These are phyloP conservation scores for Phyllosticta ampelicida DNA, from an alignment of 2,329 filamentous ascomycete species.

Conservation along the genomic window DNA sequence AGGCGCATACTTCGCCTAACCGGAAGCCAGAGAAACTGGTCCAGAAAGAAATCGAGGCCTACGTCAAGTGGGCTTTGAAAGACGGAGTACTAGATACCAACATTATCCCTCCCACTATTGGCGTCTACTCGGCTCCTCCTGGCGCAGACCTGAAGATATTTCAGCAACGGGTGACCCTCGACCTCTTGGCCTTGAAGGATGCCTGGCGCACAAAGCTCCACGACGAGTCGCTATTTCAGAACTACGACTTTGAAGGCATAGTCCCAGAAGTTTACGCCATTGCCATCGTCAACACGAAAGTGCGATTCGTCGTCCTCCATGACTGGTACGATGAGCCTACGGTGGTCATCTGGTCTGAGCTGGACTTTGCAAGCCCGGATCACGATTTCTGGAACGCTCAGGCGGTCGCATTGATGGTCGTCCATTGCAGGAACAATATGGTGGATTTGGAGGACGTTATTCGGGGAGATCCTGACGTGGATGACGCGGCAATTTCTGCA, in stretches of 20 bases:
- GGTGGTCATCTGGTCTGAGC: conserved; percentile 38
- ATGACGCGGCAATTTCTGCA: neutral
- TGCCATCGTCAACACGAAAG: conserved; percentile 41
- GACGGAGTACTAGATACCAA: conserved; percentile 35
- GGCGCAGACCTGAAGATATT: conserved; percentile 19
- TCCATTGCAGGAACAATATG: conserved; percentile 43
- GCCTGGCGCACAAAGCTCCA: conserved; percentile 32
- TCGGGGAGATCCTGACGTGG: neutral
- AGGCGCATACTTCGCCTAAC: conserved; percentile 18
- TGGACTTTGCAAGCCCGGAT: conserved; percentile 41
- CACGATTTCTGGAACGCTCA: conserved; percentile 53
- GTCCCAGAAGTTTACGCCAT: conserved; percentile 33
- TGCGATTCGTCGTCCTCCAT: conserved; percentile 43
- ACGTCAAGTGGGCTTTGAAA: conserved; percentile 43
- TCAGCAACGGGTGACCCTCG: conserved; percentile 29
- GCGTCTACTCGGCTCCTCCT: conserved; percentile 32
- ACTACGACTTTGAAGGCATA: conserved; percentile 8
- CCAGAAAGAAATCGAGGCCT: conserved; percentile 33
- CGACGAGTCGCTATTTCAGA: conserved; percentile 7
- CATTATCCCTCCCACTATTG: conserved; percentile 35
- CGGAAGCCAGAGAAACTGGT: conserved; percentile 30
- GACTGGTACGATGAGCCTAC: conserved; percentile 27
- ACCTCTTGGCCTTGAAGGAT: conserved; percentile 33
- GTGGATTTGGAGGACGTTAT: conserved; percentile 31
- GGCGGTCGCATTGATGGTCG: conserved; percentile 44